Evolutionary conservation across 306 rosid genomes (phyloP).

Genomic region (Lagenaria siceraria): DNA sequence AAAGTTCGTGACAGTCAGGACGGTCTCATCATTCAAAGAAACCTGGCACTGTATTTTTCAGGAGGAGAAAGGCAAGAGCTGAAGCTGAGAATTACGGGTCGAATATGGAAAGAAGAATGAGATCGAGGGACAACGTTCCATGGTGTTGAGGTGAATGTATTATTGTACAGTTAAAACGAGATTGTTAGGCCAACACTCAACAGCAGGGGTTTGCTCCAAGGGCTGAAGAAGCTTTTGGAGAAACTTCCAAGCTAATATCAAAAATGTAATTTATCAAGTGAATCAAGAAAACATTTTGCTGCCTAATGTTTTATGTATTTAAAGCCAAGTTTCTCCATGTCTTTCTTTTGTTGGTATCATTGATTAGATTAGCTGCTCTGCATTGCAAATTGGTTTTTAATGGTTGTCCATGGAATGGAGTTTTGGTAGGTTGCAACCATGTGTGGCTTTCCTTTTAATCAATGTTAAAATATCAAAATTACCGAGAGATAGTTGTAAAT

Average conservation of each 20-base stretch:
- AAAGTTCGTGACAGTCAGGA: constrained; percentile 95
- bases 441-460: no score
- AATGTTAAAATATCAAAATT: no score
- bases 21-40: constrained; percentile 85
- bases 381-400: not conserved
- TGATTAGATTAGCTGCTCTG: not conserved
- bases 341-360: not conserved
- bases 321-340: not conserved
- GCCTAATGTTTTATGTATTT: not conserved
- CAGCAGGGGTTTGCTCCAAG: not conserved
- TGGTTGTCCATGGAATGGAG: not conserved
- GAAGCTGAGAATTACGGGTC: constrained; percentile 78
- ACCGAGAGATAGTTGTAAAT: no score
- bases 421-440: not conserved
- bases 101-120: constrained; percentile 96
- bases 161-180: constrained; percentile 1
- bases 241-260: not conserved
- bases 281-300: not conserved
- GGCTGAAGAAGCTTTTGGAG: not conserved
- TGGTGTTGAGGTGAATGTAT: not conserved
- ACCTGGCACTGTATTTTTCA: constrained; percentile 74
- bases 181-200: not conserved
- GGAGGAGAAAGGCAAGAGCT: constrained; percentile 75
- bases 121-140: not conserved
- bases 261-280: not conserved